phyloP scores from a whole-genome alignment of 2,329 filamentous ascomycete species.

The Thyridium curvatum region DNA sequence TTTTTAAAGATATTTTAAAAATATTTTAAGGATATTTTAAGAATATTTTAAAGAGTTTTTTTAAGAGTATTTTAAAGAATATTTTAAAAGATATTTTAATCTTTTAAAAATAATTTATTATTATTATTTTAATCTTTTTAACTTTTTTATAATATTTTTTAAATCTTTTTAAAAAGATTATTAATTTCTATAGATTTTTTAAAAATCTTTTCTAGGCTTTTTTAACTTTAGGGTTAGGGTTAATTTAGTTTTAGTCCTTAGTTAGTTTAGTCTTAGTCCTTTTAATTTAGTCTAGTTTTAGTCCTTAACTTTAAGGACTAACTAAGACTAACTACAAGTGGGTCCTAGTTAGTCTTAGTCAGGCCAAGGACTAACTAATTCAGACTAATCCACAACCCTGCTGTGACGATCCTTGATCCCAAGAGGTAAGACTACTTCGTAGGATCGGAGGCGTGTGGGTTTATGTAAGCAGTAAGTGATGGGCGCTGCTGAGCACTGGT shows the following conservation, averaged over 20 bases:
- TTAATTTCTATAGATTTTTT: not conserved
- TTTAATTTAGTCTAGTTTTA: too few relatives aligned
- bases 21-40: conserved; percentile 1
- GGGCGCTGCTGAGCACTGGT: too few relatives aligned
- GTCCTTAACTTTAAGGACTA: conserved; percentile 20
- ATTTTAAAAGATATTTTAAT: not conserved
- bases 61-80: not conserved
- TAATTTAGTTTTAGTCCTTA: too few relatives aligned
- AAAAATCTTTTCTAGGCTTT: not conserved
- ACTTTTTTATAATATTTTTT: not conserved
- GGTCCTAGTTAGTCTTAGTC: too few relatives aligned
- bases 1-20: conserved; percentile 17
- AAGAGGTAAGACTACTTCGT: too few relatives aligned
- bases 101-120: not conserved
- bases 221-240: not conserved
- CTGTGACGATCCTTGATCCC: too few relatives aligned
- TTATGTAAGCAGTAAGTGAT: too few relatives aligned
- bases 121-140: not conserved
- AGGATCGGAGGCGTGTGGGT: too few relatives aligned
- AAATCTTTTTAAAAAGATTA: not conserved
- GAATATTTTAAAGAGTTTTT: not conserved
- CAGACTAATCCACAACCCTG: too few relatives aligned
- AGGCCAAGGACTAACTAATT: too few relatives aligned
- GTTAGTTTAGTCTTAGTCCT: not conserved
- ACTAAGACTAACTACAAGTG: too few relatives aligned